Conservation (phyloP, 371 early-diverging fungal genomes). For the Mortierella sp. region DNA sequence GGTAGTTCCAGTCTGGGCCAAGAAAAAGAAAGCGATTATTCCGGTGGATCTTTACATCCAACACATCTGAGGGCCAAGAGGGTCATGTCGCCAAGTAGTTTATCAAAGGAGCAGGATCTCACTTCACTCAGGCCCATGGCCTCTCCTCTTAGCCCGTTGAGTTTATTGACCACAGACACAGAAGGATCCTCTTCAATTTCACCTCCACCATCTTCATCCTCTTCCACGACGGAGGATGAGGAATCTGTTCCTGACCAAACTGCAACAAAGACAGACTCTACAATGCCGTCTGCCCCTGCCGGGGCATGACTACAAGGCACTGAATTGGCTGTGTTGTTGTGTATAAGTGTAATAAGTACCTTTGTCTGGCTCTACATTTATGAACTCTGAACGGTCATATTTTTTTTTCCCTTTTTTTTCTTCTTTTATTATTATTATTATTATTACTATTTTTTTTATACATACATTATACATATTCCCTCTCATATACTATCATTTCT, state of each 20-base stretch:
- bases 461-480: too few species aligned
- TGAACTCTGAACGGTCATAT: not conserved
- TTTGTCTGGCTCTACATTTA: not conserved
- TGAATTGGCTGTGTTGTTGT: not conserved
- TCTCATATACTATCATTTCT: not conserved
- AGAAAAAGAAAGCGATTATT: not conserved
- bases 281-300: too few species aligned
- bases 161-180: slow-evolving; percentile 33
- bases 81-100: slow-evolving; percentile 29
- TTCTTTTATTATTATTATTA: too few species aligned
- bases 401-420: not conserved
- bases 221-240: slow-evolving; percentile 16
- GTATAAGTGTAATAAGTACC: not conserved
- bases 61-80: slow-evolving; percentile 22
- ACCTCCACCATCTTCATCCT: slow-evolving; percentile 19
- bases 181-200: slow-evolving; percentile 32
- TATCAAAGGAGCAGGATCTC: slow-evolving; percentile 26
- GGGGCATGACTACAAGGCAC: not conserved
- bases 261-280: too few species aligned
- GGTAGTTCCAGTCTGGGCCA: not conserved
- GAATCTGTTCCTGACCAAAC: not conserved
- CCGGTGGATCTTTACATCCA: not conserved
- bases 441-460: not conserved
- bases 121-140: slow-evolving; percentile 14
- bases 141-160: slow-evolving; percentile 32